A percentile compares a stretch with the other conserved stretches of the same genome.
phyloP scores from a whole-genome alignment of 306 rosid genomes.

The Malus sylvestris region DNA sequence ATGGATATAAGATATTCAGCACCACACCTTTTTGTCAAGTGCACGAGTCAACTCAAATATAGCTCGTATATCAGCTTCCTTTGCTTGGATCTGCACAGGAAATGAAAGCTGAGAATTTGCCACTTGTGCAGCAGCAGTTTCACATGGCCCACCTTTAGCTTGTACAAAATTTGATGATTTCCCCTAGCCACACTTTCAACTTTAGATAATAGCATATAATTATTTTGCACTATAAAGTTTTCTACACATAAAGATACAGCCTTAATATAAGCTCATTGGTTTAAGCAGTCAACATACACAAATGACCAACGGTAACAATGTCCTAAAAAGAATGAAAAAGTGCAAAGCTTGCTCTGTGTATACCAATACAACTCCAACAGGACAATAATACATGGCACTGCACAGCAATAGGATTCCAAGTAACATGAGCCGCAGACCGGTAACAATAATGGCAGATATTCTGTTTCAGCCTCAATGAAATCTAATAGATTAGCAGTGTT shows the following conservation, averaged over 20 bases:
- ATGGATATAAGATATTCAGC: constrained; percentile 1
- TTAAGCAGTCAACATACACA: neutral
- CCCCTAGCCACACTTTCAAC: constrained; percentile 22
- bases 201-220: neutral
- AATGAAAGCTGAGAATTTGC: constrained; percentile 44
- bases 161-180: constrained; percentile 35
- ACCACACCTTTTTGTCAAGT: constrained; percentile 77
- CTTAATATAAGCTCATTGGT: neutral
- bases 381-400: too few species aligned
- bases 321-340: neutral
- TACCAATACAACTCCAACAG: neutral
- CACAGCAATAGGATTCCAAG: neutral
- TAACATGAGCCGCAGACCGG: neutral
- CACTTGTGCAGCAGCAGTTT: constrained; percentile 35
- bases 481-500: neutral
- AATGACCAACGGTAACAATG: neutral
- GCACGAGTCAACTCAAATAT: constrained; percentile 64
- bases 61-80: constrained; percentile 76
- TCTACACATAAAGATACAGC: neutral
- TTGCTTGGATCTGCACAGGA: constrained; percentile 49
- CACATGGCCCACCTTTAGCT: constrained; percentile 39
- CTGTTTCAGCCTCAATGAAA: neutral
- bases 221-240: neutral
- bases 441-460: neutral
- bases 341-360: neutral